Evolutionary conservation across 495 filamentous ascomycete species (phyloP).

Genomic region (Xylaria flabelliformis): DNA sequence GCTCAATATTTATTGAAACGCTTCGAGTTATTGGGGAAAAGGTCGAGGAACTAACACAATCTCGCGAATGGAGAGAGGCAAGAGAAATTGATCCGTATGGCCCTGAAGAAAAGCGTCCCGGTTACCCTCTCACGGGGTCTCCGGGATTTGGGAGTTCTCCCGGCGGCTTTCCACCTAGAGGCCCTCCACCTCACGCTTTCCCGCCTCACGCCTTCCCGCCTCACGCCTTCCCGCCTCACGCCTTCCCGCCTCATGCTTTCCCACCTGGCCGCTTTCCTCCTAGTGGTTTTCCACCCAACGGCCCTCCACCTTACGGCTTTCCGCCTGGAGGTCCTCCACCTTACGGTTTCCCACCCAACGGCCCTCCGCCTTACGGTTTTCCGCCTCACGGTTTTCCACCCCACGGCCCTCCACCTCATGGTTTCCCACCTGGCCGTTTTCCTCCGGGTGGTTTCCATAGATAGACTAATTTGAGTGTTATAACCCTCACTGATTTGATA

Average conservation of each 20-base stretch:
- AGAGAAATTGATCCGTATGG: background rate
- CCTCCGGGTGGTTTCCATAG: too few relatives aligned
- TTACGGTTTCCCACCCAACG: too few relatives aligned
- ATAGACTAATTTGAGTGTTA: too few relatives aligned
- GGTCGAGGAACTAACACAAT: background rate
- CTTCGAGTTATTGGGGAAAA: constrained; percentile 5
- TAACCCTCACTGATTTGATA: too few relatives aligned
- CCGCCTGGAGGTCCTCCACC: background rate
- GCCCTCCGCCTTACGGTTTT: too few relatives aligned
- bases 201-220: too few relatives aligned
- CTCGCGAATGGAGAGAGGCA: background rate
- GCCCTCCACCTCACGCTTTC: background rate
- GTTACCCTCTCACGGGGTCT: background rate
- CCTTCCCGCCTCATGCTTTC: too few relatives aligned
- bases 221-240: background rate
- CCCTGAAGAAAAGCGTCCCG: background rate
- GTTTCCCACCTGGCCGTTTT: background rate
- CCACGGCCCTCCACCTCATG: background rate
- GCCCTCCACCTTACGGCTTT: background rate
- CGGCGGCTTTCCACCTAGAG: background rate
- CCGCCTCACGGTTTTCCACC: background rate
- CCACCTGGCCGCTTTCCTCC: background rate
- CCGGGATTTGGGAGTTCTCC: background rate
- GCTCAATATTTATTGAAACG: background rate
- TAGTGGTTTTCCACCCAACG: background rate